phyloP scores from a whole-genome alignment of 2,329 filamentous ascomycete species.

The Blastomyces gilchristii region DNA sequence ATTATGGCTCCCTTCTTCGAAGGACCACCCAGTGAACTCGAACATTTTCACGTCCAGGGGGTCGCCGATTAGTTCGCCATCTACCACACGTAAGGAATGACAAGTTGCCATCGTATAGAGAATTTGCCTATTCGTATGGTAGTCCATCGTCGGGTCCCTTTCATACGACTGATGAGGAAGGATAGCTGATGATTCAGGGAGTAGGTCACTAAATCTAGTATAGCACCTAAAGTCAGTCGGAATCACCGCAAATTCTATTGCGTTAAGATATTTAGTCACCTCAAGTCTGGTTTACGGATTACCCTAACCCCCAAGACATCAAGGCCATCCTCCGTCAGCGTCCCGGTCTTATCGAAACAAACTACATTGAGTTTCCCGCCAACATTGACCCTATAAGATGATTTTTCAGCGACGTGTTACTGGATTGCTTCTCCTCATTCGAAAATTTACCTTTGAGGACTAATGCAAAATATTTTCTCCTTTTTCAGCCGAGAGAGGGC shows the following conservation, averaged over 20 bases:
- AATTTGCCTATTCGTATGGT: slow-evolving; percentile 56
- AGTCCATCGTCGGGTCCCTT: slow-evolving; percentile 50
- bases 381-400: slow-evolving; percentile 63
- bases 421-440: neutral
- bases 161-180: slow-evolving; percentile 47
- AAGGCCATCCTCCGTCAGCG: slow-evolving; percentile 70
- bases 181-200: slow-evolving; percentile 54
- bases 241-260: neutral
- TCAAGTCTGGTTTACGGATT: slow-evolving; percentile 51
- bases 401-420: neutral
- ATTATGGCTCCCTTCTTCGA: slow-evolving; percentile 72
- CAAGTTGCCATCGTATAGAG: slow-evolving; percentile 96
- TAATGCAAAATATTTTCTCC: slow-evolving; percentile 94
- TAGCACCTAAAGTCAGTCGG: slow-evolving; percentile 4
- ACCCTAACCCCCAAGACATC: slow-evolving; percentile 85
- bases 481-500: slow-evolving; percentile 75
- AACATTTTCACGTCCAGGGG: slow-evolving; percentile 98
- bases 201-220: slow-evolving; percentile 62
- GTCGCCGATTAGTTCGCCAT: slow-evolving; percentile 82
- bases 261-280: slow-evolving; percentile 19
- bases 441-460: slow-evolving; percentile 56
- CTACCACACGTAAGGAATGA: slow-evolving; percentile 77
- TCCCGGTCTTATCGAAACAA: slow-evolving; percentile 84
- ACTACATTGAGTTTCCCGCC: slow-evolving; percentile 80
- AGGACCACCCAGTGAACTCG: slow-evolving; percentile 86